phyloP scores from a whole-genome alignment of 1,284 basidiomycete species.

The Xerocomus amazonicus region DNA sequence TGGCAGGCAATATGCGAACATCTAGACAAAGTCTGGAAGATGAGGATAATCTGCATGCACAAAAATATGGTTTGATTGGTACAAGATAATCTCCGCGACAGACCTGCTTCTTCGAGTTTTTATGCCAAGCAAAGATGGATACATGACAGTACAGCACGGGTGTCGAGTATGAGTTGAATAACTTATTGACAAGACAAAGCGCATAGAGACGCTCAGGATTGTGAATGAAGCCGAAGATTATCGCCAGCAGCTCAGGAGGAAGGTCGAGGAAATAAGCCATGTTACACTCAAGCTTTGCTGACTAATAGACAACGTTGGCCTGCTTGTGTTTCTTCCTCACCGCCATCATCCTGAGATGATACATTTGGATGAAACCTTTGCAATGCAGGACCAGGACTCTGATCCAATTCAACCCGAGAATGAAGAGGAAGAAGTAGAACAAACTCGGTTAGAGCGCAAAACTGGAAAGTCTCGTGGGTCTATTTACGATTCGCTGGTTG shows the following conservation, averaged over 20 bases:
- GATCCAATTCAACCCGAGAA: constrained; percentile 36
- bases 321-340: neutral
- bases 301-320: constrained; percentile 19
- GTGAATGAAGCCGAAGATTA: constrained; percentile 47
- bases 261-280: constrained; percentile 46
- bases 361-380: constrained; percentile 48
- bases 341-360: constrained; percentile 32
- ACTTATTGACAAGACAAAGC: constrained; percentile 52
- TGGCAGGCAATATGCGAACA: constrained; percentile 49
- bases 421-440: constrained; percentile 35
- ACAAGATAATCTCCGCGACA: neutral
- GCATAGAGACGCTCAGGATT: constrained; percentile 50
- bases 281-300: constrained; percentile 8
- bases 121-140: constrained; percentile 66
- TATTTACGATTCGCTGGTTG: constrained; percentile 53
- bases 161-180: constrained; percentile 48
- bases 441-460: constrained; percentile 30
- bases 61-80: neutral
- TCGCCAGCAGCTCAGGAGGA: constrained; percentile 57
- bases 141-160: constrained; percentile 52
- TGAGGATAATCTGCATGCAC: constrained; percentile 41
- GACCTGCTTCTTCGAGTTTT: constrained; percentile 56
- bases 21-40: constrained; percentile 50
- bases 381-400: constrained; percentile 38
- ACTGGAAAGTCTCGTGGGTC: constrained; percentile 32